Conservation (phyloP, 192 early-diverging fungal genomes). For the Backusella liffmaniae region DNA sequence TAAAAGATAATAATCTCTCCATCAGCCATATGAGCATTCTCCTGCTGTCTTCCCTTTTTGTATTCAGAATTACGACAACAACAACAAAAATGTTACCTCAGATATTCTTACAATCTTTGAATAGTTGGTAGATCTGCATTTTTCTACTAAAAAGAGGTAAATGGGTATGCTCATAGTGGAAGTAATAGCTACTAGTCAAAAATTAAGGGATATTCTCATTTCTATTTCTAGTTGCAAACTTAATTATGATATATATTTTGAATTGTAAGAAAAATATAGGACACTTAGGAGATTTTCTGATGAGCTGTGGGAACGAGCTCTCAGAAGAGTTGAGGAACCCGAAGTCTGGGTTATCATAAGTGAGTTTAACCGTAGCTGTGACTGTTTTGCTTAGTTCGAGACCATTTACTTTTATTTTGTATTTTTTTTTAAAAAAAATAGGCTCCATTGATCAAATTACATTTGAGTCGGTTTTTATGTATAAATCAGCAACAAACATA, state of each 20-base stretch:
- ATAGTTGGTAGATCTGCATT: background rate
- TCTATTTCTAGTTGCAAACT: too few relatives aligned
- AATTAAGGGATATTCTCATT: background rate
- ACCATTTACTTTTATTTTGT: background rate
- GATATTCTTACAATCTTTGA: background rate
- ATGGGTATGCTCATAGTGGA: background rate
- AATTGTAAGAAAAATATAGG: background rate
- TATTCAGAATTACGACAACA: too few relatives aligned
- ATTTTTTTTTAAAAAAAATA: too few relatives aligned
- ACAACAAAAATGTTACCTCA: too few relatives aligned
- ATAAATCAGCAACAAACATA: too few relatives aligned
- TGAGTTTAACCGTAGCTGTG: background rate
- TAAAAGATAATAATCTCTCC: too few relatives aligned
- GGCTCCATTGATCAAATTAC: too few relatives aligned
- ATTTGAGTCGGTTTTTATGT: too few relatives aligned
- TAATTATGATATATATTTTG: too few relatives aligned
- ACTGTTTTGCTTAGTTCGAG: background rate
- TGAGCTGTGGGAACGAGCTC: background rate
- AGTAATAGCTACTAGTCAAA: background rate
- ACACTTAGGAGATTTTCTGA: background rate
- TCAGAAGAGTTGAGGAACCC: background rate
- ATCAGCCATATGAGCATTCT: too few relatives aligned
- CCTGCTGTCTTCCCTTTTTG: too few relatives aligned
- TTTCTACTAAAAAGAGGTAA: background rate
- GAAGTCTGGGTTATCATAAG: background rate